Base-by-base conservation (phyloP, 1,139 yeast genomes). In the Candida labiduridarum region DNA sequence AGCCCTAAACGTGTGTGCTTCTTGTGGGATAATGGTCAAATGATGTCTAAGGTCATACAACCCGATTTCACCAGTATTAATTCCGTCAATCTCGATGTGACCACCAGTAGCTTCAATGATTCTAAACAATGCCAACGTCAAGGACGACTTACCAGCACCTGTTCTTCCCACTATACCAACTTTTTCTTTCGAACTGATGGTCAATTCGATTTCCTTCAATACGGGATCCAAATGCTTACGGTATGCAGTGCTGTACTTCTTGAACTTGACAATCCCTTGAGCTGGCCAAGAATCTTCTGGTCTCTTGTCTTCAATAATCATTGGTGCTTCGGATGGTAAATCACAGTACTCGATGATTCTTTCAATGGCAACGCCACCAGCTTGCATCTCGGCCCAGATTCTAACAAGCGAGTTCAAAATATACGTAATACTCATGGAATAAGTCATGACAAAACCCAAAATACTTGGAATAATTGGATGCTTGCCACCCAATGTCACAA, bases 1-100 rank as follows among this genome's bases (percentile, higher is more conserved):
- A 4, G 89, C 89, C 57, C 80, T 84, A 56, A 84, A 79, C n/a
- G 84, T 80, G 56, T 83, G 87, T 0, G 89, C 83, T 60, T 85
- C 89, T 61, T 85, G 89, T 0, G 90, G 90, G 47, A 85, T 85
- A 51, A 85, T 84, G 6, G 85, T 80, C 47, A 85, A 65, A 47
- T 77, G 79, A 50, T 77, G 75, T 60, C 90, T 71, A 52, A 84
- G 66, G 54, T 82, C 84, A 45, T 67, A 68, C 40, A 85, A 68
- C 11, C 81, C 79, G 30, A 84, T 61, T 6, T 64, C 63, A 10
- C 76, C 64, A 2, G 81, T 82, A 55, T 80, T 74, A 14, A 82
- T 53, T 9, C 70, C 78, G 63, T 84, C 89, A 52, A 84, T 78
- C 35, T 49, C 57, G 46, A 71, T 66, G 44, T 59, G 48, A 2